Percentiles rank a stretch among this genome's conserved stretches.
Conservation (phyloP, 805 yeast species). For the Candida tammaniensis region DNA sequence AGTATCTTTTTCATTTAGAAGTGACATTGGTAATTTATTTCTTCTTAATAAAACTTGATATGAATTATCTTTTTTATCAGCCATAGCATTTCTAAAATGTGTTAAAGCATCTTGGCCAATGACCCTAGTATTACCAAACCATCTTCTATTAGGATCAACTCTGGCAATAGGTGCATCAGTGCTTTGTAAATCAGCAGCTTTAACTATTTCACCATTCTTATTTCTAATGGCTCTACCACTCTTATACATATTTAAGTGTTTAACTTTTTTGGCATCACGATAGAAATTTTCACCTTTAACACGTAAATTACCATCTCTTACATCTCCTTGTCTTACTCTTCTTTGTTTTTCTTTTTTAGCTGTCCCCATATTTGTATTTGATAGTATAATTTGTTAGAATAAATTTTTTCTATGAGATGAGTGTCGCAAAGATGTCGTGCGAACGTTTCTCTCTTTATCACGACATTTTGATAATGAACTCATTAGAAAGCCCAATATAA, state of each 20-base stretch:
- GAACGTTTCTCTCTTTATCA: too few species aligned
- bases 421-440: too few species aligned
- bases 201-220: constrained; percentile 80
- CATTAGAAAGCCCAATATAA: too few species aligned
- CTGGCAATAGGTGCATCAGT: constrained; percentile 87
- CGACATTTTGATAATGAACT: too few species aligned
- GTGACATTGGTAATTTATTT: constrained; percentile 93
- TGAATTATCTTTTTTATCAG: constrained; percentile 74
- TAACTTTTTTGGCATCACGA: constrained; percentile 89
- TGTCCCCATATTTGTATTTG: constrained; percentile 69
- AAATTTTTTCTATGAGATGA: constrained; percentile 7
- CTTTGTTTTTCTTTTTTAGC: constrained; percentile 89
- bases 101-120: constrained; percentile 94
- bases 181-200: constrained; percentile 86
- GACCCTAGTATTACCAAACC: constrained; percentile 98
- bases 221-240: constrained; percentile 85
- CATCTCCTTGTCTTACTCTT: constrained; percentile 76
- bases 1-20: constrained; percentile 82
- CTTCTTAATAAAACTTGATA: constrained; percentile 85
- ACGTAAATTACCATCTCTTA: constrained; percentile 85
- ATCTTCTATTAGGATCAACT: constrained; percentile 92
- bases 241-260: constrained; percentile 88
- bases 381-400: too few species aligned
- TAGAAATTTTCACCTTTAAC: constrained; percentile 97
- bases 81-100: constrained; percentile 93